These are phyloP conservation scores for Cryoendolithus antarcticus DNA, from an alignment of 2,329 filamentous ascomycete species.

Conservation along the genomic window DNA sequence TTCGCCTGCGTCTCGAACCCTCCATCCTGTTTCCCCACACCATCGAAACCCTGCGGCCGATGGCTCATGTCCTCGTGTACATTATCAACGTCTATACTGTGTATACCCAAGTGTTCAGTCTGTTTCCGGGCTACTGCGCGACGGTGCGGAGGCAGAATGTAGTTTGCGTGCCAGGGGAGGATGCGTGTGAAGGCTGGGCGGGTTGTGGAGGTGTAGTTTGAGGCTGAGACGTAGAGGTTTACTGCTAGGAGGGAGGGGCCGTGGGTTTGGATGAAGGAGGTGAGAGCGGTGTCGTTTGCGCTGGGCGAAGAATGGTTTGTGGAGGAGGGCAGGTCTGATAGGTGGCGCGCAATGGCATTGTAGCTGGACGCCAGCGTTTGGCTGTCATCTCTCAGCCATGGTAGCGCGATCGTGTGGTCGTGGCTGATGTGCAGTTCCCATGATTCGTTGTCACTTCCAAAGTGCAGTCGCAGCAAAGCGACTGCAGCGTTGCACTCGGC, in stretches of 20 bases:
- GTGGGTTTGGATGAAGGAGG: conserved; percentile 54
- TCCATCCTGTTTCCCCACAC: conserved; percentile 16
- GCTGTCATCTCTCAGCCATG: conserved; percentile 39
- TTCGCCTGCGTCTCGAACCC: conserved; percentile 22
- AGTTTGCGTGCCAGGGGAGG: conserved; percentile 77
- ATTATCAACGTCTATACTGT: conserved; percentile 34
- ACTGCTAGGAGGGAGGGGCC: conserved; percentile 73
- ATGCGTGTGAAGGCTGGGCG: conserved; percentile 69
- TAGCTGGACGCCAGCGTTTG: conserved; percentile 48
- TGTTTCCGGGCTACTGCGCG: conserved; percentile 57
- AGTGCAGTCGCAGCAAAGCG: conserved; percentile 56
- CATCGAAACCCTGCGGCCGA: conserved; percentile 17
- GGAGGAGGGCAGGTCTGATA: too few species aligned
- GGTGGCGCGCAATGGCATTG: conserved; percentile 46
- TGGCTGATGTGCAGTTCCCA: conserved; percentile 60
- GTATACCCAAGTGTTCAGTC: conserved; percentile 42
- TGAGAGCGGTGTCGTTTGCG: conserved; percentile 29
- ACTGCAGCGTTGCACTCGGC: conserved; percentile 78
- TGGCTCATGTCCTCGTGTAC: conserved; percentile 27
- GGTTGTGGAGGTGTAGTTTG: conserved; percentile 70
- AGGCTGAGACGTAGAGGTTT: conserved; percentile 76
- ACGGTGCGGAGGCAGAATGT: conserved; percentile 64
- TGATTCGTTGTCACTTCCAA: conserved; percentile 36
- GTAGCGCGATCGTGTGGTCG: conserved; percentile 15
- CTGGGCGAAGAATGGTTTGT: conserved; percentile 16